Base-by-base conservation (phyloP, 768 basidiomycete genomes). In the Lactarius sp. region DNA sequence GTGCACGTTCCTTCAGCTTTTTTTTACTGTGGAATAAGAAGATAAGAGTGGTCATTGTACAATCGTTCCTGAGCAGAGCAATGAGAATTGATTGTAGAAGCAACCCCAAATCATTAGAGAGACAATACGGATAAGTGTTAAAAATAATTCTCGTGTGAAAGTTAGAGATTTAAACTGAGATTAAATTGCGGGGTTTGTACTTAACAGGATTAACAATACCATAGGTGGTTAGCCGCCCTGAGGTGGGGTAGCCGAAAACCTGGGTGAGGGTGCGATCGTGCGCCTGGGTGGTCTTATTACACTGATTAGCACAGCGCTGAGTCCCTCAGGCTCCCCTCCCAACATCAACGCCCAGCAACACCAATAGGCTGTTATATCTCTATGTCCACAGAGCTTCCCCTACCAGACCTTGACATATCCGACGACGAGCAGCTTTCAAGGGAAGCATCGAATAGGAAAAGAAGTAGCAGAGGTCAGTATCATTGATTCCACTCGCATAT, bases 401-500 rank as follows among this genome's bases (percentile, higher is more conserved):
- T 52, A 20, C 68, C 60, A 27, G 68, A 68, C 22, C 44, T 31
- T 4, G 68, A 68, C 14, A 22, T 61, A 20, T 67, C 68, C 16
- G 68, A 68, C 27, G 68, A 68, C 18, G 68, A 68, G 4, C 68
- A 64, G 7, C 53, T 44, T n/a, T 52, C 44, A 10, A 31, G 62
- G 3, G 68, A 67, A 33, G 36, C 36, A 22, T 52, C 62, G 14
- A 64, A 67, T 52, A 64, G 68, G 52, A 68, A 68, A 56, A 52
- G 68, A 18, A 67, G 62, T 10, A 67, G 66, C 47, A 67, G 68
- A 64, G 68, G 68, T 64, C n/a, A 22, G 59, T 61, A 33, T 6
- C 22, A 31, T 57, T 39, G 14, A 14, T 49, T 39, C 16, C 6
- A 1, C 14, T 33, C 14, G 27, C 22, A 1, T 4, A 9, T 16